These are phyloP conservation scores for Calonectria multiphialidica DNA, from an alignment of 2,329 filamentous ascomycete genomes.

Conservation along the genomic window DNA sequence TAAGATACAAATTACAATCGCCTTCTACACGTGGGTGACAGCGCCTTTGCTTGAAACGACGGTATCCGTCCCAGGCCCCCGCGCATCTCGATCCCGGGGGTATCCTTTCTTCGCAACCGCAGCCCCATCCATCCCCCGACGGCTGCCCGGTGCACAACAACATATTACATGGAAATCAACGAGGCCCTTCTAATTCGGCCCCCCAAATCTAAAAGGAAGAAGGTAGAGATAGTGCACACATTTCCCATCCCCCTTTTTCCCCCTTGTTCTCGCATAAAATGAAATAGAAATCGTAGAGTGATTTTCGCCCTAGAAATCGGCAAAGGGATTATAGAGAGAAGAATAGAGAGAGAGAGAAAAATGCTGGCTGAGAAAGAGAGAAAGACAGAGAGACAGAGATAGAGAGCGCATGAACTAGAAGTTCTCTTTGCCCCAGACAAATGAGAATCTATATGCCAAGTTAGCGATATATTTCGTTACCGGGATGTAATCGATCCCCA, in stretches of 20 bases:
- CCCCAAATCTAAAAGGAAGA: constrained; percentile 1
- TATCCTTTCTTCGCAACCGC: background rate
- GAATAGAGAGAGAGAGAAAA: background rate
- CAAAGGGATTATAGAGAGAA: background rate
- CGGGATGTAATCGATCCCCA: too few relatives aligned
- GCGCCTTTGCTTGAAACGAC: constrained; percentile 12
- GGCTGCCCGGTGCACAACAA: constrained; percentile 22
- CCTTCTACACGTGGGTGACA: constrained; percentile 16
- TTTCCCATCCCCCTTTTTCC: background rate
- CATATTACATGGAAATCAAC: background rate
- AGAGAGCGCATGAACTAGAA: constrained; percentile 57
- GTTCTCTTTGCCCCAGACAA: constrained; percentile 78
- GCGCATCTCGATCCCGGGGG: background rate
- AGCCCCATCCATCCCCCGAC: background rate
- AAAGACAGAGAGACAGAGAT: background rate
- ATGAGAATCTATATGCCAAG: constrained; percentile 65
- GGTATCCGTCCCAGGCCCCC: background rate
- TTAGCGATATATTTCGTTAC: constrained; percentile 41
- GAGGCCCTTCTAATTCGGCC: background rate
- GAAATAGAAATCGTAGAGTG: background rate
- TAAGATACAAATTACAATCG: constrained; percentile 15
- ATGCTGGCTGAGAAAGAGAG: background rate
- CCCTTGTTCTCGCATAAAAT: background rate
- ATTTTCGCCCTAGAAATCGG: background rate
- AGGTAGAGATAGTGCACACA: background rate